phyloP scores from a whole-genome alignment of 116 monocot genomes.

The Posidonia oceanica region DNA sequence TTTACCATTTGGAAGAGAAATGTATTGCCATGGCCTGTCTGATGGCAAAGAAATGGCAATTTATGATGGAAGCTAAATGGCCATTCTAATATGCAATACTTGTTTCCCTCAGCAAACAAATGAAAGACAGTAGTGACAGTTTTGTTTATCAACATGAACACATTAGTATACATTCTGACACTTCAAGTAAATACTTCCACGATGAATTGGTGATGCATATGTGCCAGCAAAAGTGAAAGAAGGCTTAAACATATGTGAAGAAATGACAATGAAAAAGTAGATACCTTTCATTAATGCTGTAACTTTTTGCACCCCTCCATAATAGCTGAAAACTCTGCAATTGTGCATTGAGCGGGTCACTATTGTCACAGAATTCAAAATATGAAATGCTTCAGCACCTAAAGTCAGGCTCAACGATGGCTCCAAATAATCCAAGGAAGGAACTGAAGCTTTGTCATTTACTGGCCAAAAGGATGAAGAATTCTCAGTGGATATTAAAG shows the following conservation, averaged over 20 bases:
- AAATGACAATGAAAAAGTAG: background rate
- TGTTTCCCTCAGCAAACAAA: no score
- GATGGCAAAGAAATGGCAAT: no score
- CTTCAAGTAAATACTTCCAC: no score
- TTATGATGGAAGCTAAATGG: no score
- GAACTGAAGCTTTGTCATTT: constrained; percentile 26
- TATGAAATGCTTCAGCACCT: constrained; percentile 44
- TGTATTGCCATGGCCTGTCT: no score
- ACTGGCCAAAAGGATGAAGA: constrained; percentile 13
- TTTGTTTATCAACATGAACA: no score
- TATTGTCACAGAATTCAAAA: constrained; percentile 54
- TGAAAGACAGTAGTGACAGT: no score
- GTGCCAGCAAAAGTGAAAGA: background rate
- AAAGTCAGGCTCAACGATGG: constrained; percentile 36
- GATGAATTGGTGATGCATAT: background rate
- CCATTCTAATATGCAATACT: no score
- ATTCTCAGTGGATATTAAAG: background rate
- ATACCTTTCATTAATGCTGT: constrained; percentile 93
- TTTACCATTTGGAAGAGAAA: background rate
- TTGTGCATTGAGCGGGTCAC: constrained; percentile 76
- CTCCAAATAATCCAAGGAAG: constrained; percentile 27
- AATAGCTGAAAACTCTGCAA: constrained; percentile 91
- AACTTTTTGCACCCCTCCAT: constrained; percentile 93
- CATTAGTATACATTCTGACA: no score
- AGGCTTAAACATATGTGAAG: background rate